Percentiles rank a stretch among this genome's conserved stretches.
Evolutionary conservation across 2,329 filamentous ascomycete species (phyloP).

Genomic region (Penicillium palitans): DNA sequence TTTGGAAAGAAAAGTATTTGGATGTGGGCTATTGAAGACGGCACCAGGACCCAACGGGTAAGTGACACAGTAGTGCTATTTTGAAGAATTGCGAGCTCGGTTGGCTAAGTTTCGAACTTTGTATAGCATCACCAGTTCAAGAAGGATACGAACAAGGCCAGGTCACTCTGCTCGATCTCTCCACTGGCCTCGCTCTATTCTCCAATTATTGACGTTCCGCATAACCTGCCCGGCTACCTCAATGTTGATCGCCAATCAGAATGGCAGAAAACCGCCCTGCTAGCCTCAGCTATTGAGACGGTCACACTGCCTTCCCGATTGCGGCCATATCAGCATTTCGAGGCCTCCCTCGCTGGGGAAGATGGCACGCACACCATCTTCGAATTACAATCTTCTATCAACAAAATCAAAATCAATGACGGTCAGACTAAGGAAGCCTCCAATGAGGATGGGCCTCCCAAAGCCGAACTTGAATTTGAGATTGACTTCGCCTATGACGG

Average conservation of each 20-base stretch:
- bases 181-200: constrained; percentile 74
- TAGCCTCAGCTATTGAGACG: constrained; percentile 75
- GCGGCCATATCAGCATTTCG: constrained; percentile 39
- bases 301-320: constrained; percentile 71
- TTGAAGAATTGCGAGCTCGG: background rate
- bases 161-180: constrained; percentile 67
- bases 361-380: constrained; percentile 78
- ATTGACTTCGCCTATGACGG: constrained; percentile 42
- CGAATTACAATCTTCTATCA: constrained; percentile 67
- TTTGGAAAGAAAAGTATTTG: constrained; percentile 84
- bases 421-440: constrained; percentile 1
- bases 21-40: constrained; percentile 79
- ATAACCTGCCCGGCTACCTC: constrained; percentile 58
- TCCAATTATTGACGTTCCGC: constrained; percentile 67
- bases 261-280: constrained; percentile 79
- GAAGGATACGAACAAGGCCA: constrained; percentile 71
- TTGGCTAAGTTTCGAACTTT: constrained; percentile 41
- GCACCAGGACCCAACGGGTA: constrained; percentile 56
- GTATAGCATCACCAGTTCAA: constrained; percentile 58
- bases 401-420: constrained; percentile 29
- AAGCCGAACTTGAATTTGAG: constrained; percentile 36
- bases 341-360: constrained; percentile 52
- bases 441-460: constrained; percentile 16
- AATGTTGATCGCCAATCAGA: constrained; percentile 62
- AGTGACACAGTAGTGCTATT: constrained; percentile 21